Evolutionary conservation across 768 basidiomycete species (phyloP).

Genomic region (Agrocybe chaxingu): DNA sequence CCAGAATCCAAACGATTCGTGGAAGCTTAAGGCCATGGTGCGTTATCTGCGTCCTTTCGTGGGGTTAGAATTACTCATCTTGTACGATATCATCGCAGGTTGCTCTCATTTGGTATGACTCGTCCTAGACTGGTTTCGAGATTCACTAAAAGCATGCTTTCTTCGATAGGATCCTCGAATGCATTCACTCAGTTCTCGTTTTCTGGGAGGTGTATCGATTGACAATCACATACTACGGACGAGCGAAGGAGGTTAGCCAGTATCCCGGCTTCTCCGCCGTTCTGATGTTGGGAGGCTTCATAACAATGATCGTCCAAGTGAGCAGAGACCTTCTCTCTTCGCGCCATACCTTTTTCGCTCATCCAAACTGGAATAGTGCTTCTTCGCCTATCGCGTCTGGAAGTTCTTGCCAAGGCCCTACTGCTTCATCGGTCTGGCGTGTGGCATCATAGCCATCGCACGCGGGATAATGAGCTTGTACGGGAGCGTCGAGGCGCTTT

Average conservation of each 20-base stretch:
- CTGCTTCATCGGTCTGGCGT: conserved; percentile 1
- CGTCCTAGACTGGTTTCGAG: no score
- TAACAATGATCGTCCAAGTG: conserved; percentile 11
- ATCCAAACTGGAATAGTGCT: not conserved
- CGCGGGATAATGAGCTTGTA: conserved; percentile 3
- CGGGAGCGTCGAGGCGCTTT: not conserved
- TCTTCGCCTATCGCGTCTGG: conserved; percentile 8
- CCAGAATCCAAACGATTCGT: conserved; percentile 9
- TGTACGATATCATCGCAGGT: not conserved
- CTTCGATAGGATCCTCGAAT: conserved; percentile 5
- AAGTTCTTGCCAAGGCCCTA: conserved; percentile 6
- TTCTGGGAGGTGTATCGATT: conserved; percentile 5
- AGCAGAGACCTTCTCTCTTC: not conserved
- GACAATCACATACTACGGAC: not conserved
- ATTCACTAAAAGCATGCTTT: not conserved
- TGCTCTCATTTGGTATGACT: not conserved
- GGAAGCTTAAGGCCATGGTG: conserved; percentile 8
- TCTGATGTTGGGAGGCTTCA: conserved; percentile 8
- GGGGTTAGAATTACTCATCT: conserved; percentile 1
- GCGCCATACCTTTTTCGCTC: not conserved
- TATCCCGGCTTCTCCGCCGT: conserved; percentile 3
- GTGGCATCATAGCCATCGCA: not conserved
- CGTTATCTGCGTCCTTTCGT: conserved; percentile 13
- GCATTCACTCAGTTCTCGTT: conserved; percentile 4
- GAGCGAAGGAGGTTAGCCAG: not conserved